phyloP scores from a whole-genome alignment of 2,329 filamentous ascomycete species.

The Pezicula carpinea region DNA sequence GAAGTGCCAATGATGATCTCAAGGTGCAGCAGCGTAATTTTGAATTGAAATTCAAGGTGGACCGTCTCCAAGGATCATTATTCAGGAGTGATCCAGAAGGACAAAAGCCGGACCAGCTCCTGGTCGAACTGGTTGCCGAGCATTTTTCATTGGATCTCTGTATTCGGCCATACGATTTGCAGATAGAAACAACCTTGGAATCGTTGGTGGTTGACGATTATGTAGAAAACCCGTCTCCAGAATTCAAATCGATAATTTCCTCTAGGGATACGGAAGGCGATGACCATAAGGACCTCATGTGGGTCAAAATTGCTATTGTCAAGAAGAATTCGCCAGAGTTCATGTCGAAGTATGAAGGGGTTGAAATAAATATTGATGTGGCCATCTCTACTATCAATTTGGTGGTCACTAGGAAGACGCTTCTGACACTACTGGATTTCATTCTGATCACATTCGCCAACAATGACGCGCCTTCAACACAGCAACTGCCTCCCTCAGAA shows the following conservation, averaged over 20 bases:
- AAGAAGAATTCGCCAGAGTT: constrained; percentile 92
- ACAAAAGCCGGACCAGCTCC: constrained; percentile 68
- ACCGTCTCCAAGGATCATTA: constrained; percentile 87
- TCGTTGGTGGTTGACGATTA: constrained; percentile 91
- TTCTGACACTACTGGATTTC: constrained; percentile 91
- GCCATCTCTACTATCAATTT: constrained; percentile 94
- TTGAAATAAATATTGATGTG: constrained; percentile 89
- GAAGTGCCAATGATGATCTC: constrained; percentile 49
- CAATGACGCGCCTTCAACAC: constrained; percentile 42
- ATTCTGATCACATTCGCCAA: constrained; percentile 86
- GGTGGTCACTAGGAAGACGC: constrained; percentile 86
- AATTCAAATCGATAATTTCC: constrained; percentile 97
- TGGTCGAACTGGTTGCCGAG: constrained; percentile 89
- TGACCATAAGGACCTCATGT: constrained; percentile 75
- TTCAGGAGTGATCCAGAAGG: constrained; percentile 81
- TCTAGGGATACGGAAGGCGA: constrained; percentile 71
- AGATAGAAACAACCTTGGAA: constrained; percentile 81
- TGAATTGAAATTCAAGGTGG: constrained; percentile 94
- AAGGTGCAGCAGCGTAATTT: constrained; percentile 87
- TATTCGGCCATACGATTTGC: constrained; percentile 86
- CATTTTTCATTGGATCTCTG: constrained; percentile 85
- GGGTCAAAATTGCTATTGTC: constrained; percentile 84
- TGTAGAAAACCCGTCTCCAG: constrained; percentile 78
- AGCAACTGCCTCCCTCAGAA: constrained; percentile 23
- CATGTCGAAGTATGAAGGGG: constrained; percentile 82